These are phyloP conservation scores for Podospora appendiculata DNA, from an alignment of 495 filamentous ascomycete species.

Conservation along the genomic window DNA sequence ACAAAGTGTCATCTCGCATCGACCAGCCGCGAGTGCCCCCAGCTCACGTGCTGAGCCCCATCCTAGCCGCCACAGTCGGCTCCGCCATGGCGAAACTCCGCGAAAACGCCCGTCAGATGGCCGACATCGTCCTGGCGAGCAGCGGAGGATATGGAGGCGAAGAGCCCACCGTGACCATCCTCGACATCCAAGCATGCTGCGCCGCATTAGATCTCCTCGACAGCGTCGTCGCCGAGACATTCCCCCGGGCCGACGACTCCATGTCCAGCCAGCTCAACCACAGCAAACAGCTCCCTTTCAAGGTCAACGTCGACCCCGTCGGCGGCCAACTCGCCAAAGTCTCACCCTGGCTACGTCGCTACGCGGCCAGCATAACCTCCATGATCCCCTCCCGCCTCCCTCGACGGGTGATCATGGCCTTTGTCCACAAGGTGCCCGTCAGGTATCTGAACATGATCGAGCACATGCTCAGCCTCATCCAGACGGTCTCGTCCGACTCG, in stretches of 20 bases:
- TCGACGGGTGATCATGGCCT: constrained; percentile 10
- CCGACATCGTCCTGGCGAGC: not conserved
- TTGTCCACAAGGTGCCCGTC: constrained; percentile 18
- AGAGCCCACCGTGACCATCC: not conserved
- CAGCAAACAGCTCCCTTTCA: not conserved
- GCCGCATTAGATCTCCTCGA: constrained; percentile 9
- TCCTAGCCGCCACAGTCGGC: constrained; percentile 11
- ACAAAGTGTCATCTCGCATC: constrained; percentile 1
- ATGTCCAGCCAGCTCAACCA: not conserved
- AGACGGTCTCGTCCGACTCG: not conserved
- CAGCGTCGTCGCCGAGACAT: constrained; percentile 5
- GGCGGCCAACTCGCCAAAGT: constrained; percentile 5
- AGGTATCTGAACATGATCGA: constrained; percentile 12
- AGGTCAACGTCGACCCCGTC: constrained; percentile 1
- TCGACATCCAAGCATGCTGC: constrained; percentile 15
- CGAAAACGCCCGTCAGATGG: constrained; percentile 4
- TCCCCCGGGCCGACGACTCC: not conserved
- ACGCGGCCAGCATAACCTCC: constrained; percentile 14
- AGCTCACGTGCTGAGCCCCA: constrained; percentile 4
- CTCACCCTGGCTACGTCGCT: constrained; percentile 17
- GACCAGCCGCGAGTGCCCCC: not conserved
- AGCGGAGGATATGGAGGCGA: not conserved
- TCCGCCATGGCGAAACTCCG: constrained; percentile 6
- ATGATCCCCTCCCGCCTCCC: constrained; percentile 13
- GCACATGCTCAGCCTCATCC: constrained; percentile 3